phyloP scores from a whole-genome alignment of 768 basidiomycete genomes.

The Vararia minispora region DNA sequence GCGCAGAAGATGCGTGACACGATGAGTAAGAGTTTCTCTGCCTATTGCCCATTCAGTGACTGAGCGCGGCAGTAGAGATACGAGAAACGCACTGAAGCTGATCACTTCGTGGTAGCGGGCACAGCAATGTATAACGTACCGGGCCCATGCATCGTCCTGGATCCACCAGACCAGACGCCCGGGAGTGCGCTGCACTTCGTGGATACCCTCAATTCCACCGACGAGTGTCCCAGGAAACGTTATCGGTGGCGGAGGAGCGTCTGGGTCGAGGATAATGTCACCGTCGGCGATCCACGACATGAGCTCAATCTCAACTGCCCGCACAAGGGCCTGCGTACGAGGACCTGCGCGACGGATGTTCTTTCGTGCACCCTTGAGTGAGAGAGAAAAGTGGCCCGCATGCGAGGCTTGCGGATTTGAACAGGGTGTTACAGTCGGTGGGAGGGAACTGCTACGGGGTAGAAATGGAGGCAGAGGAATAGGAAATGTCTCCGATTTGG shows the following conservation, averaged over 20 bases:
- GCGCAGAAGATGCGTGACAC: slow-evolving; percentile 71
- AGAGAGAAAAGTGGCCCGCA: slow-evolving; percentile 68
- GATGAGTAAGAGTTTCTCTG: slow-evolving; percentile 42
- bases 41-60: slow-evolving; percentile 22
- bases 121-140: slow-evolving; percentile 76
- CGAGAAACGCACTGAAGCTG: slow-evolving; percentile 59
- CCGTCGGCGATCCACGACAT: slow-evolving; percentile 49
- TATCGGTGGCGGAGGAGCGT: slow-evolving; percentile 19
- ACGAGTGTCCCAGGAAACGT: slow-evolving; percentile 34
- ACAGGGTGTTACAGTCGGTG: slow-evolving; percentile 28
- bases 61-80: not conserved
- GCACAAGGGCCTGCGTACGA: slow-evolving; percentile 49
- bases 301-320: slow-evolving; percentile 57
- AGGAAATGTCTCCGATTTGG: slow-evolving; percentile 52
- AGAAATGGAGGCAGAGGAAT: slow-evolving; percentile 65
- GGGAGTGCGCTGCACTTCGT: slow-evolving; percentile 58
- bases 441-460: slow-evolving; percentile 44
- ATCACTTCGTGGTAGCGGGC: slow-evolving; percentile 72
- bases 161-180: slow-evolving; percentile 67
- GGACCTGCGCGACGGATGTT: slow-evolving; percentile 52
- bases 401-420: slow-evolving; percentile 40
- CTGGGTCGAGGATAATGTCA: slow-evolving; percentile 45
- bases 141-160: slow-evolving; percentile 57
- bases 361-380: slow-evolving; percentile 64
- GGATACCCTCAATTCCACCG: slow-evolving; percentile 40